Conservation (phyloP, 768 basidiomycete species). For the Erythrobasidium yunnanense region DNA sequence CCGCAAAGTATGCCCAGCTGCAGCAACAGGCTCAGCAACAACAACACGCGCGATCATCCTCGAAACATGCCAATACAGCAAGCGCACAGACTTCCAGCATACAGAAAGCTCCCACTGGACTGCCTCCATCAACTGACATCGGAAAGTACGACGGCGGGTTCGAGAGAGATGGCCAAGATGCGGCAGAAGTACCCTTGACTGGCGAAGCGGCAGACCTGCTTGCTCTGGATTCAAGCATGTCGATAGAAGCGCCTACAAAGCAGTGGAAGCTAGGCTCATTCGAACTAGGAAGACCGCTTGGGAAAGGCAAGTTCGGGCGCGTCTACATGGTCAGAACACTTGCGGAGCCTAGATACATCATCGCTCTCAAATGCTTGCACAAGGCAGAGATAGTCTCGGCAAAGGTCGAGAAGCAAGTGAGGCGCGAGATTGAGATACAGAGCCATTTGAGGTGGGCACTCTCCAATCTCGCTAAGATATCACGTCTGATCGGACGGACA, state of each 20-base stretch:
- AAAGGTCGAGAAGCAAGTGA: slow-evolving; percentile 89
- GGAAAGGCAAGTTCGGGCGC: slow-evolving; percentile 98
- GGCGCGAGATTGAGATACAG: slow-evolving; percentile 96
- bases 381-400: slow-evolving; percentile 88
- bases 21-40: too few species aligned
- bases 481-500: neutral
- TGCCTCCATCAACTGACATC: too few species aligned
- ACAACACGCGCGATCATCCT: too few species aligned
- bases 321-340: slow-evolving; percentile 98
- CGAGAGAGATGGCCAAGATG: slow-evolving; percentile 58
- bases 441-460: slow-evolving; percentile 59
- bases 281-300: slow-evolving; percentile 87
- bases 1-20: too few species aligned
- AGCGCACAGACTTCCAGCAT: too few species aligned
- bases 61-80: too few species aligned
- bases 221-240: slow-evolving; percentile 65
- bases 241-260: neutral
- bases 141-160: slow-evolving; percentile 78
- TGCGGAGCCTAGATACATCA: slow-evolving; percentile 72
- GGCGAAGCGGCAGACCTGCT: slow-evolving; percentile 54
- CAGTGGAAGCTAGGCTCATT: slow-evolving; percentile 79
- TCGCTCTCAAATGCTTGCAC: slow-evolving; percentile 92
- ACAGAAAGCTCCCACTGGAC: too few species aligned
- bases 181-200: neutral
- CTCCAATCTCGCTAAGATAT: neutral